These are phyloP conservation scores for Aspergillus costaricaensis DNA, from an alignment of 2,329 filamentous ascomycete genomes.

Conservation along the genomic window DNA sequence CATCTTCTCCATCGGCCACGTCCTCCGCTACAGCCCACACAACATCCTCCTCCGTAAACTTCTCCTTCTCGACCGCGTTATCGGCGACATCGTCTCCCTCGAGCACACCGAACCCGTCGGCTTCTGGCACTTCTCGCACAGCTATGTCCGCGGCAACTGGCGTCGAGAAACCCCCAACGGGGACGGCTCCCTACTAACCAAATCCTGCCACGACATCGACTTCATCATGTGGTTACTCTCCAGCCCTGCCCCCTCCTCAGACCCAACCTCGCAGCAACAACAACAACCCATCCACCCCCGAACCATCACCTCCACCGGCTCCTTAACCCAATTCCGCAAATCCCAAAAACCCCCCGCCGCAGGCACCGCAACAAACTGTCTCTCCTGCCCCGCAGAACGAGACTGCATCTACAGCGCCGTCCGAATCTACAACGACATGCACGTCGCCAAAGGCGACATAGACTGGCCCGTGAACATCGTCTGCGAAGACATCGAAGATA, in stretches of 20 bases:
- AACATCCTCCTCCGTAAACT: constrained; percentile 82
- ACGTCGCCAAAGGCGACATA: constrained; percentile 66
- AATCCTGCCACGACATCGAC: constrained; percentile 96
- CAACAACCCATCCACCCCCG: constrained; percentile 68
- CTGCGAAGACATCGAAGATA: constrained; percentile 88
- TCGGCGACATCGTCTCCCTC: constrained; percentile 82
- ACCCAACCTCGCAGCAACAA: neutral
- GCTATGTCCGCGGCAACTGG: constrained; percentile 92
- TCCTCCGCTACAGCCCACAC: constrained; percentile 88
- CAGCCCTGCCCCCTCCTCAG: constrained; percentile 57
- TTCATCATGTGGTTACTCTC: constrained; percentile 88
- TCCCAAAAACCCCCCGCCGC: constrained; percentile 74
- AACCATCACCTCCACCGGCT: constrained; percentile 73
- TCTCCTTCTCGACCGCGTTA: constrained; percentile 70
- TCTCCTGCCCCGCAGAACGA: constrained; percentile 72
- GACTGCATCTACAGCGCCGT: constrained; percentile 84
- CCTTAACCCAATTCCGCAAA: constrained; percentile 74
- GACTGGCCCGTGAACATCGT: constrained; percentile 87
- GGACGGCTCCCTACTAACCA: constrained; percentile 79
- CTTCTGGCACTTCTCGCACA: constrained; percentile 94
- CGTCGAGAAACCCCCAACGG: constrained; percentile 73
- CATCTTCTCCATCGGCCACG: constrained; percentile 90
- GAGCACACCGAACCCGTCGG: constrained; percentile 94
- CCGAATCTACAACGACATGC: constrained; percentile 73
- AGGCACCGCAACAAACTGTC: constrained; percentile 79